Evolutionary conservation across 305 asterid genomes (phyloP).

Genomic region (Fraxinus paxiana): DNA sequence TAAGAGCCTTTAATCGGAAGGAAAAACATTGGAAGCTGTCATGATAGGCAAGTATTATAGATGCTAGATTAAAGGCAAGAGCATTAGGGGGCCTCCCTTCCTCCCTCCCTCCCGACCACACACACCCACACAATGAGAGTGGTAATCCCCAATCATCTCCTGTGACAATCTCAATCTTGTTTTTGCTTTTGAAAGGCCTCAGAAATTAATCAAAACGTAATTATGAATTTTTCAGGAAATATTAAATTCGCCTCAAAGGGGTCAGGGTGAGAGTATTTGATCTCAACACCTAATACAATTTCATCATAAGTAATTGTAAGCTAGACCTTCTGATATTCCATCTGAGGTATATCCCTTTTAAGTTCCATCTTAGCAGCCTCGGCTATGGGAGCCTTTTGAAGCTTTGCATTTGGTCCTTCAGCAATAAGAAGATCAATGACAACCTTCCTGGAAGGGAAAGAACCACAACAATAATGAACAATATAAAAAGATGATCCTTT

Average conservation of each 20-base stretch:
- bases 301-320: neutral
- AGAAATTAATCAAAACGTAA: conserved; percentile 6
- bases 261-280: neutral
- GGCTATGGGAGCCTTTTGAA: conserved; percentile 55
- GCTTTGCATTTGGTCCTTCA: conserved; percentile 72
- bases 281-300: neutral
- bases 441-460: conserved; percentile 49
- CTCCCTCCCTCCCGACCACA: neutral
- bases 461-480: conserved; percentile 7
- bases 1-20: neutral
- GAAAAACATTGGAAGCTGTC: neutral
- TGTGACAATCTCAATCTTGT: neutral
- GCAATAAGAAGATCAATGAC: conserved; percentile 65
- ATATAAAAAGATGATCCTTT: neutral
- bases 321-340: conserved; percentile 64
- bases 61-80: neutral
- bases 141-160: neutral
- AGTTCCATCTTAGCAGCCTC: conserved; percentile 69
- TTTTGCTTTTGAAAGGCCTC: neutral
- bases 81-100: neutral
- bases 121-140: neutral
- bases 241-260: neutral
- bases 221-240: neutral
- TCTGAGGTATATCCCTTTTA: conserved; percentile 34
- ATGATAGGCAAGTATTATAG: neutral